Evolutionary conservation across 2,329 filamentous ascomycete genomes (phyloP), one percentile per base, ranked within the genome.

Genomic region (Diaporthe nobilis): DNA sequence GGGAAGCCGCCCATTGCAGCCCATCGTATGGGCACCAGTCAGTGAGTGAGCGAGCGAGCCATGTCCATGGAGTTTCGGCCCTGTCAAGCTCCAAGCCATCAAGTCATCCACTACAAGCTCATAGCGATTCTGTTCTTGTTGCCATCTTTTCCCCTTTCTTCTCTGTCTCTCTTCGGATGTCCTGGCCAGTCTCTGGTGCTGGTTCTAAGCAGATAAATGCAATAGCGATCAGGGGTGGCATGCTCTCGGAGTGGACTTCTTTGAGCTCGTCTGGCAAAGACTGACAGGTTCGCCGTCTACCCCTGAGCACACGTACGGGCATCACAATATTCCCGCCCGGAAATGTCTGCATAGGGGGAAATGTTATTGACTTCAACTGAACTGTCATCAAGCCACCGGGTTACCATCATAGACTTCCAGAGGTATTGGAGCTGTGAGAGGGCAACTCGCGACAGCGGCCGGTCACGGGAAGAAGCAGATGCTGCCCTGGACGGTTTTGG

Each of bases 401-500:
- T 17, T 42, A 39, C 15, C 20, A 34, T 31, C 22, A 42, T 42
- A 28, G 13, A 28, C n/a, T 22, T 13, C 22, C n/a, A 15, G 13
- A n/a, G 15, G 7, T 34, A 6, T 37, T 12, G 5, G 17, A 28
- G 34, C 34, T 28, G 17, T 70, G 34, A 28, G 25, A 73, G 20
- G 51, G 25, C 7, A 31, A 31, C 37, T 20, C 22, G 15, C 25
- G 25, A 37, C 49, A 13, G 42, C 20, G 9, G 58, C 49, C 7
- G 71, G 49, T 31, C 34, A 49, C 47, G 39, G 49, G 37, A 44
- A 65, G 49, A 65, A 25, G 58, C 49, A 53, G 61, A 34, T 25
- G 47, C 42, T 55, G 42, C 71, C n/a, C 57, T 72, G 47, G 37
- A 47, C 47, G 71, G 71, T 31, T 25, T 55, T 73, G 71, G 71